Conservation (phyloP, 1,284 basidiomycete genomes). For the Phellinidium pouzarii region DNA sequence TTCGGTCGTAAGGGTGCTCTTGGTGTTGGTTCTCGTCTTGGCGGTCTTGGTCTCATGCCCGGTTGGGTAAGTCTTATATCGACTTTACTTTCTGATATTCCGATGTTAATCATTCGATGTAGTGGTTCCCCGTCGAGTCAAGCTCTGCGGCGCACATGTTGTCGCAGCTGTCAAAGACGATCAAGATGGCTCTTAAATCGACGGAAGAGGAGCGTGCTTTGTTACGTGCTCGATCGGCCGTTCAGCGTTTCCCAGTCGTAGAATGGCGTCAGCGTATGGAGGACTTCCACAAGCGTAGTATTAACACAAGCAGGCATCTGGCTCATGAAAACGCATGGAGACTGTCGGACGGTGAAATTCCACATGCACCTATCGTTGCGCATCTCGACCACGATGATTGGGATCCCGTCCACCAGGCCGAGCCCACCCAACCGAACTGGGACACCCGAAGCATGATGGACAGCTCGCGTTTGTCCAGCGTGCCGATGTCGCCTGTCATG, state of each 20-base stretch:
- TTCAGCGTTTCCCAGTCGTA: conserved; percentile 93
- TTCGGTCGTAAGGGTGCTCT: conserved; percentile 93
- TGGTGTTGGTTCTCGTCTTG: conserved; percentile 86
- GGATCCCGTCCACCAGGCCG: conserved; percentile 44
- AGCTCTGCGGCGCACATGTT: conserved; percentile 88
- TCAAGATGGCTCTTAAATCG: conserved; percentile 89
- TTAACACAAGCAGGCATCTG: conserved; percentile 58
- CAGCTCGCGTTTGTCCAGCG: conserved; percentile 26
- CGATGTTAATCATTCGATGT: conserved; percentile 11
- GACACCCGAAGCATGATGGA: conserved; percentile 35
- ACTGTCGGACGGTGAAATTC: conserved; percentile 60
- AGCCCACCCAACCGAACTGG: conserved; percentile 50
- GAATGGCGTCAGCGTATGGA: conserved; percentile 94
- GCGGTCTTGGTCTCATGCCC: conserved; percentile 92
- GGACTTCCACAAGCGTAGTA: conserved; percentile 86
- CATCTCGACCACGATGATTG: conserved; percentile 45
- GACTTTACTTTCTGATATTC: not conserved
- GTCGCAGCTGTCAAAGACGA: conserved; percentile 89
- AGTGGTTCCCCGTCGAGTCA: conserved; percentile 96
- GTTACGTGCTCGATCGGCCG: conserved; percentile 83
- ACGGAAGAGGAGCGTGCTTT: conserved; percentile 86
- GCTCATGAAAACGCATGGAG: conserved; percentile 76
- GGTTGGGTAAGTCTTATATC: conserved; percentile 79
- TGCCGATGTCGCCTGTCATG: conserved; percentile 3
- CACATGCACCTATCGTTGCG: conserved; percentile 33